Evolutionary conservation across 1,139 yeast genomes (phyloP), one percentile per base, ranked within the genome.

Genomic region (Yamadazyma spencermartinsiae): DNA sequence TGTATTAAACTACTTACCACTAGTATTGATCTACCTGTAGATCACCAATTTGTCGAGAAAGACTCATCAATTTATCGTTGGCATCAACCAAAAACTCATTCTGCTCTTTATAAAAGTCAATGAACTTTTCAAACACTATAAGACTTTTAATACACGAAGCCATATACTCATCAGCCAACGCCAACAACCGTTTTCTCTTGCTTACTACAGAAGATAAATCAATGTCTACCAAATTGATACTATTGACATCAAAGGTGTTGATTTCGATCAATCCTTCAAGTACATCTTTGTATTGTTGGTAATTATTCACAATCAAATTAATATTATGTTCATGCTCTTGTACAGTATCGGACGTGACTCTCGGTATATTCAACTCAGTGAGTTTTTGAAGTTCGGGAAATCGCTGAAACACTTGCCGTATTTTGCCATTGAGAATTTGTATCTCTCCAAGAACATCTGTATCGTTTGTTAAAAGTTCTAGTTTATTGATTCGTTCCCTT

Each of bases 121-220:
- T 26, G 25, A 35, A 48, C 24, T 42, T 48, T 26, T 49, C 49
- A 4, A 46, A 20, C 6, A 46, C 26, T 4, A 45, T 28, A 13
- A 48, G 23, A 26, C 44, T 42, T 13, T 35, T 33, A 1, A 46
- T 21, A 33, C 43, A 8, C 28, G 32, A 36, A 1, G 10, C 9
- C 36, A 46, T 32, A 33, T 43, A 48, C 25, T 17, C n/a, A 3
- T 40, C 36, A 12, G 39, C 34, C 17, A 46, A 20, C 6, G 29
- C 12, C 1, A 48, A 13, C 4, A 49, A 18, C 18, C 24, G 21
- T 2, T 20, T 14, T 23, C 46, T 40, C 6, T 38, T 30, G 8
- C 10, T 4, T 1, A 46, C 11, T 1, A 48, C 34, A 10, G 13
- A 15, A 2, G 27, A 2, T 3, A 38, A 9, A 35, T 48, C 49